Evolutionary conservation across 2,329 filamentous ascomycete species (phyloP), one percentile per base, ranked within the genome.

Genomic region (Cercospora canescens): DNA sequence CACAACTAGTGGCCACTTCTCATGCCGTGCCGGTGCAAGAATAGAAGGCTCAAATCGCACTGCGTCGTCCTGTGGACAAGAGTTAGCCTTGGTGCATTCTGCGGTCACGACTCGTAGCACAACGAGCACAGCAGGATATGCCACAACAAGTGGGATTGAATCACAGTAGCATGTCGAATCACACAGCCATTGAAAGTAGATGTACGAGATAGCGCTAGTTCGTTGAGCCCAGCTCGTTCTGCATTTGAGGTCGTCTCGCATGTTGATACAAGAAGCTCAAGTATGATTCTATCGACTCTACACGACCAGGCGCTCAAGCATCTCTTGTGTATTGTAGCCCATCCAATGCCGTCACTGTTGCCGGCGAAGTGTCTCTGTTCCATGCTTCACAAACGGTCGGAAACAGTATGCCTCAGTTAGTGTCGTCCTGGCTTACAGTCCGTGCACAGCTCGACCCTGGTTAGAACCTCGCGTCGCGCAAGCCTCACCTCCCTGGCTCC

Each of bases 401-500:
- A 54, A 39, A 62, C 24, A 56, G 28, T 50, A 39, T 6, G n/a
- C n/a, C n/a, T 37, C 14, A 39, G 35, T 39, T 39, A 50, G 45
- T 52, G 39, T 24, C 18, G 45, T 56, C 48, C 50, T n/a, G 16
- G 60, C 35, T 39, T 39, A 50, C 34, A 62, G 60, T 62, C 60
- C 60, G 60, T 62, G 60, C 60, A 54, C 41, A 24, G 24, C 7
- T 60, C 39, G 28, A 7, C 52, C 60, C 50, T 62, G 34, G n/a
- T 9, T 55, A 12, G 57, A 34, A 41, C 39, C 21, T 60, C 57
- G 28, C 41, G 30, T 50, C 16, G 50, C 41, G 9, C n/a, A n/a
- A n/a, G n/a, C n/a, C n/a, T n/a, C n/a, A n/a, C n/a, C n/a, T n/a
- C 8, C 30, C 24, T 24, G 26, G 12, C 41, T 32, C 34, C 28